phyloP scores from a whole-genome alignment of 2,329 filamentous ascomycete species.

The Clarireedia paspali region DNA sequence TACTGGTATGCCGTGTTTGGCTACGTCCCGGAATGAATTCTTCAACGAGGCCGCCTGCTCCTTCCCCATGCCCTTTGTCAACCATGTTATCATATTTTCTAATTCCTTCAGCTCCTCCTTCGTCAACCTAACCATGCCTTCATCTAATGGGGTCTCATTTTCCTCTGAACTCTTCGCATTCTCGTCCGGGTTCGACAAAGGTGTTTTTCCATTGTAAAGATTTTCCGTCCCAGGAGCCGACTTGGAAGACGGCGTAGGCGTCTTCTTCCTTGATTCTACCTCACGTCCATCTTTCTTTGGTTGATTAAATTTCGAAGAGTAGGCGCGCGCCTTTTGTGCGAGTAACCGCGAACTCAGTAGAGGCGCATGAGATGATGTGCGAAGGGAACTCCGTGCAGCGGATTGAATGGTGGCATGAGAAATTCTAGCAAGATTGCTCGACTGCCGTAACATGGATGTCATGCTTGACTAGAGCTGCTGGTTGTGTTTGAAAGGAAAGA shows the following conservation, averaged over 20 bases:
- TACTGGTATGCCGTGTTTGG: slow-evolving; percentile 59
- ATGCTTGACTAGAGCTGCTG: slow-evolving; percentile 39
- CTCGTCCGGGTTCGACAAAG: slow-evolving; percentile 25
- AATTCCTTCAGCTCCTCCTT: slow-evolving; percentile 50
- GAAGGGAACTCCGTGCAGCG: slow-evolving; percentile 40
- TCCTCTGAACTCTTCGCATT: slow-evolving; percentile 19
- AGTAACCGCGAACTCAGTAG: slow-evolving; percentile 31
- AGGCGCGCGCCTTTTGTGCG: slow-evolving; percentile 22
- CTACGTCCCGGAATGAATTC: slow-evolving; percentile 53
- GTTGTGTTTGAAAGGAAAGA: not conserved
- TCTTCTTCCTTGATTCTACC: slow-evolving; percentile 27
- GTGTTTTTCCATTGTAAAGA: slow-evolving; percentile 35
- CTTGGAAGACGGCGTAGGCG: slow-evolving; percentile 24
- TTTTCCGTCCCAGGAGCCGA: slow-evolving; percentile 36
- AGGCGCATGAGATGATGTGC: slow-evolving; percentile 32
- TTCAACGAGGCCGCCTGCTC: slow-evolving; percentile 53
- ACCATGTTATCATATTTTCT: slow-evolving; percentile 44
- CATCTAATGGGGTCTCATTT: slow-evolving; percentile 20
- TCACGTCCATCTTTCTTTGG: slow-evolving; percentile 19
- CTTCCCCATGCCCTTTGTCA: slow-evolving; percentile 52
- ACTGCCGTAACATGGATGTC: slow-evolving; percentile 59
- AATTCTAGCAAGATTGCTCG: slow-evolving; percentile 57
- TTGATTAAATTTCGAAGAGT: slow-evolving; percentile 14
- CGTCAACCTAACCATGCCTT: slow-evolving; percentile 36
- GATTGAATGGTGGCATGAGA: slow-evolving; percentile 48